Evolutionary conservation across 148 eudicot species (phyloP).

Genomic region (Limonium bicolor): DNA sequence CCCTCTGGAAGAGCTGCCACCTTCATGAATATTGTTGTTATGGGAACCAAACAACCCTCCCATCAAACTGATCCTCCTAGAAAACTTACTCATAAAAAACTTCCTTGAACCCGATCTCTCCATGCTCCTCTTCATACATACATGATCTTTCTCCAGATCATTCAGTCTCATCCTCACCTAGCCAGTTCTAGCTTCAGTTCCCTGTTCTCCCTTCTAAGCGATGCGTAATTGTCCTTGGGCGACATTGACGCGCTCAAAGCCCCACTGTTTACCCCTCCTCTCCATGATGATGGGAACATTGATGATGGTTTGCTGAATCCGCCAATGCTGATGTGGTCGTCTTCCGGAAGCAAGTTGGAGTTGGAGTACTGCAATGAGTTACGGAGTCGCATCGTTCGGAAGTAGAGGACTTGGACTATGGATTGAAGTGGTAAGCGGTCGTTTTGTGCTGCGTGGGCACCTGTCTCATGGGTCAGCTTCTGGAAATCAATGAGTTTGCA

Average conservation of each 20-base stretch:
- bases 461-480: slow-evolving; percentile 86
- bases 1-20: slow-evolving; percentile 58
- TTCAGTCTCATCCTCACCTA: slow-evolving; percentile 81
- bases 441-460: slow-evolving; percentile 90
- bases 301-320: no score
- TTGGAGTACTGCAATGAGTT: slow-evolving; percentile 49
- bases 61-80: slow-evolving; percentile 55
- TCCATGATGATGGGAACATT: slow-evolving; percentile 79
- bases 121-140: slow-evolving; percentile 75
- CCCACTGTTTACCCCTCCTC: slow-evolving; percentile 84
- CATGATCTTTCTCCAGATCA: slow-evolving; percentile 93
- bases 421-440: slow-evolving; percentile 95
- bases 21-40: no score
- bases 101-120: slow-evolving; percentile 59
- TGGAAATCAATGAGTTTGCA: slow-evolving; percentile 82
- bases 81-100: slow-evolving; percentile 64
- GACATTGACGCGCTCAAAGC: slow-evolving; percentile 93
- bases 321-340: slow-evolving; percentile 15
- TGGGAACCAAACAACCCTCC: slow-evolving; percentile 57
- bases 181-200: slow-evolving; percentile 92
- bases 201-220: slow-evolving; percentile 69
- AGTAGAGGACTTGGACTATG: slow-evolving; percentile 86
- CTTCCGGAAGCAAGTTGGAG: no score
- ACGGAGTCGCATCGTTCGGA: slow-evolving; percentile 64
- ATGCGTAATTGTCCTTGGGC: slow-evolving; percentile 85